These are phyloP conservation scores for Pterula multifida DNA, from an alignment of 1,284 basidiomycete genomes.

Conservation along the genomic window DNA sequence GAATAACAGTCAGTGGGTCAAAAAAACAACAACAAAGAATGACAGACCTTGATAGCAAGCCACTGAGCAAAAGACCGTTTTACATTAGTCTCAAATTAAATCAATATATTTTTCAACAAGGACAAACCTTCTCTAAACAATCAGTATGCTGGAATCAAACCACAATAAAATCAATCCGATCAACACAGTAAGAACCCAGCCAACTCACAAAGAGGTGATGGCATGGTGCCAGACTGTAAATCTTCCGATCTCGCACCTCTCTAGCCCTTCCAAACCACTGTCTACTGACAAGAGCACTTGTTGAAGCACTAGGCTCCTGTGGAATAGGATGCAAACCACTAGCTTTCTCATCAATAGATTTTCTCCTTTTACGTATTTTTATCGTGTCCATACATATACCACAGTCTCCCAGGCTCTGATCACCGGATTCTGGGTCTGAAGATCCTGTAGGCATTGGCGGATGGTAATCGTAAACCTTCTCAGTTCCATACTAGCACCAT, in stretches of 20 bases:
- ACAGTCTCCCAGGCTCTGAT: constrained; percentile 70
- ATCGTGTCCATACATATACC: constrained; percentile 89
- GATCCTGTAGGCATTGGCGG: constrained; percentile 54
- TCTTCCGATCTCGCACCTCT: constrained; percentile 37
- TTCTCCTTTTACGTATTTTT: constrained; percentile 32
- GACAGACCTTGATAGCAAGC: constrained; percentile 74
- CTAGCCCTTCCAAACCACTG: constrained; percentile 31
- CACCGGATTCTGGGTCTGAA: constrained; percentile 56
- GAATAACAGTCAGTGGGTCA: constrained; percentile 4
- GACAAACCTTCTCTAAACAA: constrained; percentile 60
- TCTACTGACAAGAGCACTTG: constrained; percentile 17
- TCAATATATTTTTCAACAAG: not conserved
- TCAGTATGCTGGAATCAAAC: constrained; percentile 63
- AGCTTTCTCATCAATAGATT: constrained; percentile 15
- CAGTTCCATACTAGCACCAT: constrained; percentile 39
- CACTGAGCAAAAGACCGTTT: constrained; percentile 43
- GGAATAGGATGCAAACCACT: constrained; percentile 10
- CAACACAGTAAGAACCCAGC: not conserved
- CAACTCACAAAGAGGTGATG: constrained; percentile 78
- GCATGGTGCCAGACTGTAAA: constrained; percentile 80
- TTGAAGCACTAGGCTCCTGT: constrained; percentile 20
- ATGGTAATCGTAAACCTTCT: constrained; percentile 74
- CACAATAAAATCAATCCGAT: constrained; percentile 6
- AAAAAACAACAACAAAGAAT: constrained; percentile 8
- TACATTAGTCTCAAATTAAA: constrained; percentile 8